Base-by-base conservation (phyloP, 768 basidiomycete genomes). In the Porphyrellus cyaneotinctus region DNA sequence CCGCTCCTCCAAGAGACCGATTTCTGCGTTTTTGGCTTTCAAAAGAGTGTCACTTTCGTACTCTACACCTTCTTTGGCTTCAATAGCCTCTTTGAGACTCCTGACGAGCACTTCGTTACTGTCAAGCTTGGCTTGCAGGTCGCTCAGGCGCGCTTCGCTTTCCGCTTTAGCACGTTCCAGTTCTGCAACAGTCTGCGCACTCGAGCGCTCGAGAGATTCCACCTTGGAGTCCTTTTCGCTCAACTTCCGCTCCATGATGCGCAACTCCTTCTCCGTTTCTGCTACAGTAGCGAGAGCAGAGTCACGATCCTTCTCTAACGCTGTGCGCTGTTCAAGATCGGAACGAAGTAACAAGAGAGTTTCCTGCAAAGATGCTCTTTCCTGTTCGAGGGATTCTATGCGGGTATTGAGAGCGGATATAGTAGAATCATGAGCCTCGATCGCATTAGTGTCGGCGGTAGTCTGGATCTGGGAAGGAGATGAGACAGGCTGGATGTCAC, bases 331-430 rank as follows among this genome's bases (percentile, higher is more conserved):
- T 32, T 62, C 58, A 14, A 57, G 52, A n/a, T 66, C 58, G 4
- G 53, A 54, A 24, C 58, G 58, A 44, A 60, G 56, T 22, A 66
- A 60, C 6, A 57, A 54, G 23, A 72, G 56, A 9, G 67, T 60
- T 20, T 67, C 58, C 47, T 77, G 78, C 26, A 92, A 70, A 20
- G 83, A 78, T 45, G 75, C 74, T 53, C 85, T 88, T 64, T 92
- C 89, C 50, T 80, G 81, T 63, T 91, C 86, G 10, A 88, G 73
- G 2, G 79, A 76, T 51, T 83, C 78, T 30, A 91, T 61, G 18
- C 80, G 70, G 15, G 67, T 60, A 31, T 64, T 60, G 15, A 69
- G 61, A 35, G 46, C 18, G 12, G 67, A 52, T 56, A 52, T 54
- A 24, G 43, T 54, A 35, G 56, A 53, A 47, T 67, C 60, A 15